phyloP scores from a whole-genome alignment of 2,329 filamentous ascomycete species.

The Penicillium janthinellum region DNA sequence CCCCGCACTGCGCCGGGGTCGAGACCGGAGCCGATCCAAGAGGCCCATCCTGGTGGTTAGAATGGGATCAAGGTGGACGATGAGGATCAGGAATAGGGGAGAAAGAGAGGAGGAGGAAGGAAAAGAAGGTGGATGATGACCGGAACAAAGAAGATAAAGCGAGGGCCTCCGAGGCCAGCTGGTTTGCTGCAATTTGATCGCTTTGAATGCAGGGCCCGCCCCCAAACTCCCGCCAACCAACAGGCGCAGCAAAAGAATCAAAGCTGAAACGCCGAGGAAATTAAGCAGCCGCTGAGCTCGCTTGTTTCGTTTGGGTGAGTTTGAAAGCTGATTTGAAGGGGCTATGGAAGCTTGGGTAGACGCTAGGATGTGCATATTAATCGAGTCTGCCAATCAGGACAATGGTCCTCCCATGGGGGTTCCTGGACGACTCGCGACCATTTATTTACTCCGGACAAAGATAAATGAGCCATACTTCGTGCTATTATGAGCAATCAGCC shows the following conservation, averaged over 20 bases:
- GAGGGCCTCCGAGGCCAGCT: not conserved
- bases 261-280: slow-evolving; percentile 11
- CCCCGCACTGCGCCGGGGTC: slow-evolving; percentile 33
- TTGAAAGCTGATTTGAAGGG: too few relatives aligned
- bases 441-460: too few relatives aligned
- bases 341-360: too few relatives aligned
- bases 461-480: too few relatives aligned
- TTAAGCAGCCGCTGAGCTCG: not conserved
- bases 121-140: slow-evolving; percentile 5
- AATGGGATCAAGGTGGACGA: not conserved
- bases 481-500: too few relatives aligned
- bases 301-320: not conserved
- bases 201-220: slow-evolving; percentile 15
- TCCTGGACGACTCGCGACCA: too few relatives aligned
- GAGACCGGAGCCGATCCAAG: slow-evolving; percentile 33
- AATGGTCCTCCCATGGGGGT: too few relatives aligned
- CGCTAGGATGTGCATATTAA: not conserved
- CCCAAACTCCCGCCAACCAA: not conserved
- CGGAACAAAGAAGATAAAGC: not conserved
- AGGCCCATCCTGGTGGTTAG: slow-evolving; percentile 32
- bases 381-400: too few relatives aligned
- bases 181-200: not conserved
- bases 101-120: slow-evolving; percentile 5
- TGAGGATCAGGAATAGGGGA: not conserved
- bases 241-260: not conserved